Base-by-base conservation (phyloP, 2,329 filamentous ascomycete species). In the Fusarium nanum region DNA sequence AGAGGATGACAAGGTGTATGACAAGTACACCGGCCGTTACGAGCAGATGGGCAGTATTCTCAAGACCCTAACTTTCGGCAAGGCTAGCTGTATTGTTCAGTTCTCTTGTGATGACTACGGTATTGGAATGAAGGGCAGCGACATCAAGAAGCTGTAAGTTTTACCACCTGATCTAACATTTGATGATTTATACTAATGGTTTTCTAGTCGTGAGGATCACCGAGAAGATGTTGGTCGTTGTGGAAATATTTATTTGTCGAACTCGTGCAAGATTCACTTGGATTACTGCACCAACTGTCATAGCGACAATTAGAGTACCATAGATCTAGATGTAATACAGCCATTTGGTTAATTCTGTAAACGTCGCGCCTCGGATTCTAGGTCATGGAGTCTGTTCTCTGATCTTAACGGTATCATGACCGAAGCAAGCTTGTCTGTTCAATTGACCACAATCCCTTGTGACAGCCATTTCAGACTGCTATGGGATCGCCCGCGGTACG, bases 71-170 rank as follows among this genome's bases (percentile, higher is more conserved):
- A 64, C 42, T 3, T 56, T 64, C 2, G 50, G 61, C 1, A 40
- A 64, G 16, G 61, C 61, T 7, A 40, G 61, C 5, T 64, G 61
- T 1, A 64, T 45, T 9, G 44, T 64, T 2, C 61, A 64, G n/a
- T 64, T 49, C 13, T 49, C 59, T 2, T 64, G 61, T 6, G 60
- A 64, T 14, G 61, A 64, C 6, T 64, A 64, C 4, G 60, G 45
- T 7, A 64, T 64, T 12, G 61, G 59, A 5, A 64, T 64, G 61
- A 64, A 64, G 45, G 61, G 61, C 7, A 64, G 25, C 1, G 61
- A 64, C 2, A 64, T 64, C 1, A 64, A 64, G 22, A 40, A 49
- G 7, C 30, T 64, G 61, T 64, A 64, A 64, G 61, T 64, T 49
- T 18, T 2, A n/a, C 22, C 6, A 12, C 6, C 2, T 13, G 1